These are phyloP conservation scores for Aspergillus floridensis DNA, from an alignment of 2,329 filamentous ascomycete genomes.

Conservation along the genomic window DNA sequence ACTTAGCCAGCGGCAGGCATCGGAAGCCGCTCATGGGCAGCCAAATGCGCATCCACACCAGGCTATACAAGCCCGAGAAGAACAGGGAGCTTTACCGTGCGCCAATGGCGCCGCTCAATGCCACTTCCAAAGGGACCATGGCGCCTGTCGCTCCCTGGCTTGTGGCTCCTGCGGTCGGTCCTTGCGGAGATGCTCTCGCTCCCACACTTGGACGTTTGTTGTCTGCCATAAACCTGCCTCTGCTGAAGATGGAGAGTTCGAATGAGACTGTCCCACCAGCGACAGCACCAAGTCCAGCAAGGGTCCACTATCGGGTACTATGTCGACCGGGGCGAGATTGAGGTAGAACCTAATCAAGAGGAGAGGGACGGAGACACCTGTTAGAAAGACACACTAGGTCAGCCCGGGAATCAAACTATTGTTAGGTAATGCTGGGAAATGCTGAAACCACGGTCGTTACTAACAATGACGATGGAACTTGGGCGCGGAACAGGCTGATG, in stretches of 20 bases:
- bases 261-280: not conserved
- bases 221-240: conserved; percentile 51
- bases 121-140: conserved; percentile 52
- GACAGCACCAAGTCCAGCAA: not conserved
- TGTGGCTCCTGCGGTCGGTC: conserved; percentile 36
- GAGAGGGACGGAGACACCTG: not conserved
- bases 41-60: not conserved
- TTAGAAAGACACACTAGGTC: not conserved
- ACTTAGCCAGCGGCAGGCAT: not conserved
- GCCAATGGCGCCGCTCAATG: conserved; percentile 60
- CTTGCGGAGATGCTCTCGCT: conserved; percentile 47
- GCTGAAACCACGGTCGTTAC: conserved; percentile 7
- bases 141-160: conserved; percentile 41
- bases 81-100: conserved; percentile 51
- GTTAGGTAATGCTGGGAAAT: not conserved
- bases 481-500: conserved; percentile 13
- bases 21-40: not conserved
- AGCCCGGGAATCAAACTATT: not conserved
- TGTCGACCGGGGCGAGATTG: not conserved
- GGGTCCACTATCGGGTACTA: not conserved
- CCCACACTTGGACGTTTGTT: conserved; percentile 56
- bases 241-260: not conserved
- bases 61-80: not conserved
- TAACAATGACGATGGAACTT: conserved; percentile 9
- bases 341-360: not conserved